These are phyloP conservation scores for Rosa chinensis DNA, from an alignment of 306 rosid species.

Conservation along the genomic window DNA sequence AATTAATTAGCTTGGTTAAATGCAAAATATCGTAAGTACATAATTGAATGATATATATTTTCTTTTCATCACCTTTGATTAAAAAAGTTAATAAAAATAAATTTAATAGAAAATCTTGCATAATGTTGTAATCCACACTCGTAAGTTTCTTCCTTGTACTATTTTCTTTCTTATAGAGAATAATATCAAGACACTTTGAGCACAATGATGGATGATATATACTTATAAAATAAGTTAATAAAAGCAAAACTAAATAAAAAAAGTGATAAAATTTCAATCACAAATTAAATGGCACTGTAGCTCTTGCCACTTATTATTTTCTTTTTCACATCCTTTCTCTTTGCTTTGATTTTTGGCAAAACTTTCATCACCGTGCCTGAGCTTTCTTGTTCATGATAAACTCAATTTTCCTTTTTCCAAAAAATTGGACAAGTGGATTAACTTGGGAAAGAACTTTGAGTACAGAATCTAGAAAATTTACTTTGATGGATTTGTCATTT, in stretches of 20 bases:
- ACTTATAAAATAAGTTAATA: neutral
- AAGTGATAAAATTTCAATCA: neutral
- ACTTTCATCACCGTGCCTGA: neutral
- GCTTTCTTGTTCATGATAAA: neutral
- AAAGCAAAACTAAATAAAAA: neutral
- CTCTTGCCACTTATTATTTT: neutral
- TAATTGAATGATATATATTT: no score
- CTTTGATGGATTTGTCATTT: neutral
- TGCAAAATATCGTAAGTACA: neutral
- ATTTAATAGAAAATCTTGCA: neutral
- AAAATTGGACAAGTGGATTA: neutral
- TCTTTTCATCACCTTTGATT: no score
- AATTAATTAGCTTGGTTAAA: neutral
- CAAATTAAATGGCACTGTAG: neutral
- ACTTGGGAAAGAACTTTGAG: neutral
- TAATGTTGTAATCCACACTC: no score
- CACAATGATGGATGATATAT: neutral
- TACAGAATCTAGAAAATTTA: neutral
- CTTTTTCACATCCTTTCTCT: neutral
- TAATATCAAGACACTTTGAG: neutral
- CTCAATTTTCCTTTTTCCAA: neutral
- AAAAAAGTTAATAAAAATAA: no score
- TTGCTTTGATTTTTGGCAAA: neutral
- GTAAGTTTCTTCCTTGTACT: neutral
- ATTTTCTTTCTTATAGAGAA: neutral